Conservation (phyloP, 2,329 filamentous ascomycete genomes). For the Trichoderma harzianum region DNA sequence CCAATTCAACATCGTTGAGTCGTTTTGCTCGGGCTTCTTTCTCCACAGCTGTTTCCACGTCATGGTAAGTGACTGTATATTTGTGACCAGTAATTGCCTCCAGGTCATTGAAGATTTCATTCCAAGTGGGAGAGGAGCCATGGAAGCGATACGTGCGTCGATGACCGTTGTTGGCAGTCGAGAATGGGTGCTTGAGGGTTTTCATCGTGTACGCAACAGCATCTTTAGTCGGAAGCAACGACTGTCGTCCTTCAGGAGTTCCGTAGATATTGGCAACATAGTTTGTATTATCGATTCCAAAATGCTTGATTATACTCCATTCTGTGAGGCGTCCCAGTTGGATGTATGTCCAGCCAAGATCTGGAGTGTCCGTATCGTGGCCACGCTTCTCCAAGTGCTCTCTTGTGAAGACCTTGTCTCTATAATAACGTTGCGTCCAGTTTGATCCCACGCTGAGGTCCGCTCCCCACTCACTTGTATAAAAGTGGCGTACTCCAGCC, state of each 20-base stretch:
- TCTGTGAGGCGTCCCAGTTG: conserved; percentile 4
- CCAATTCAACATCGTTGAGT: neutral
- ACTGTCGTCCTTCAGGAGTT: neutral
- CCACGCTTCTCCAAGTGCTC: conserved; percentile 2
- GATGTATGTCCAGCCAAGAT: conserved; percentile 2
- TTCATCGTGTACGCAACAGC: neutral
- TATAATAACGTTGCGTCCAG: conserved; percentile 6
- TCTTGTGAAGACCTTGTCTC: neutral
- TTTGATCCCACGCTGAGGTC: conserved; percentile 4
- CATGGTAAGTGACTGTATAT: neutral
- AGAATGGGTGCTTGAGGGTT: neutral
- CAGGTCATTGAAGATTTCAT: neutral
- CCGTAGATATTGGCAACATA: neutral
- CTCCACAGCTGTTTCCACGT: neutral
- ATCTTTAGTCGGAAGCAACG: neutral
- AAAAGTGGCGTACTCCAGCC: conserved; percentile 8
- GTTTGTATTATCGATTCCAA: neutral
- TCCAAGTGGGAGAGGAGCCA: neutral
- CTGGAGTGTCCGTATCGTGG: neutral
- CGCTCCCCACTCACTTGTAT: conserved; percentile 4
- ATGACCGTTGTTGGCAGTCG: neutral
- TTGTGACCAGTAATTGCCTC: neutral
- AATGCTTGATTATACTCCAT: conserved; percentile 3
- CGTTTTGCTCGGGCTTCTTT: neutral
- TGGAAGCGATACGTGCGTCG: conserved; percentile 2